Conservation (phyloP, 805 yeast genomes). For the Metschnikowia bowlesiae region DNA sequence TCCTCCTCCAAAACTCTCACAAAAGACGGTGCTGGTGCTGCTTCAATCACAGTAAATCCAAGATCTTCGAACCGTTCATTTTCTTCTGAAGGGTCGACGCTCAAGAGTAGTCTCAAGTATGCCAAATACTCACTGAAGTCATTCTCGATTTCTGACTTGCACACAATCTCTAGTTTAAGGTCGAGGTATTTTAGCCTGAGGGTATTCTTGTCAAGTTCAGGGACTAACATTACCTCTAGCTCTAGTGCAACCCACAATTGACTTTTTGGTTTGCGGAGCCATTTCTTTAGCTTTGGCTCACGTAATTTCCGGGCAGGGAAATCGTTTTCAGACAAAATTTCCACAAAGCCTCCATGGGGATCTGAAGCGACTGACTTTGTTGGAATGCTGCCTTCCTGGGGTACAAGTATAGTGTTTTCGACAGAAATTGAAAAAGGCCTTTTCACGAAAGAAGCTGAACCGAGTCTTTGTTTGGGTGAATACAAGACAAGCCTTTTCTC, state of each 20-base stretch:
- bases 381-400: background rate
- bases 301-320: background rate
- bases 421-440: too few relatives aligned
- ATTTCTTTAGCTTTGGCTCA: background rate
- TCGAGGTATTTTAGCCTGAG: background rate
- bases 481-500: background rate
- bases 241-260: background rate
- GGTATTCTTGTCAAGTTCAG: background rate
- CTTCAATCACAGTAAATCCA: background rate
- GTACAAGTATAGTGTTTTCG: background rate
- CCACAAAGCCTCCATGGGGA: background rate
- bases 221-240: background rate
- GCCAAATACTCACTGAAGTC: background rate
- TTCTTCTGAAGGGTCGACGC: background rate
- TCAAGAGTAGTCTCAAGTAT: background rate
- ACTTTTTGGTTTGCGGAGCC: slow-evolving; percentile 1
- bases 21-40: background rate
- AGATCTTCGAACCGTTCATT: background rate
- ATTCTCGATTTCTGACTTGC: background rate
- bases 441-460: too few relatives aligned
- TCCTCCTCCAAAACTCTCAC: background rate
- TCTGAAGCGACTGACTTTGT: background rate
- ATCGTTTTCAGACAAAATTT: background rate
- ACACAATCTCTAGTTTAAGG: background rate
- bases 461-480: background rate